Percentiles rank a stretch among this genome's conserved stretches.
Conservation (phyloP, 2,329 filamentous ascomycete species). For the Botrytis squamosa region DNA sequence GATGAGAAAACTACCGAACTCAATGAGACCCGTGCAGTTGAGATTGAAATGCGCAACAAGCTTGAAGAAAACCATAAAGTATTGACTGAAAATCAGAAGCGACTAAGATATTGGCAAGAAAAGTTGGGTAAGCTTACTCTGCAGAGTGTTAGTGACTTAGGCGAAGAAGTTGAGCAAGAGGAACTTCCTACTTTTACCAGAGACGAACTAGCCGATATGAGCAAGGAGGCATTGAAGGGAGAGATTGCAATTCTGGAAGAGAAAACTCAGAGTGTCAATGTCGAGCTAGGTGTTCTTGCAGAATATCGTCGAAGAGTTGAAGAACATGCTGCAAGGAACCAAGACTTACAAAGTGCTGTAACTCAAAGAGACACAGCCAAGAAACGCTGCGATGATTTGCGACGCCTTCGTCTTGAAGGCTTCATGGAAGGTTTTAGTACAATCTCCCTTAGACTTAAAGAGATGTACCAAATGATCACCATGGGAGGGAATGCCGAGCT, state of each 20-base stretch:
- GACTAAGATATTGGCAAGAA: slow-evolving; percentile 81
- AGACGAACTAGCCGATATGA: slow-evolving; percentile 65
- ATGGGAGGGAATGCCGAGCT: slow-evolving; percentile 99
- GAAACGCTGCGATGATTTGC: slow-evolving; percentile 87
- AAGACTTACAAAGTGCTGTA: slow-evolving; percentile 78
- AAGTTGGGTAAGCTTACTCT: slow-evolving; percentile 81
- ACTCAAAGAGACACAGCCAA: slow-evolving; percentile 80
- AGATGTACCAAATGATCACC: slow-evolving; percentile 99
- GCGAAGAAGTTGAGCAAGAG: slow-evolving; percentile 51
- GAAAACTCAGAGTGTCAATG: slow-evolving; percentile 78
- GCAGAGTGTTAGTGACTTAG: slow-evolving; percentile 75
- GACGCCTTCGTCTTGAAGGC: slow-evolving; percentile 84
- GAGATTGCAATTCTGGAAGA: slow-evolving; percentile 67
- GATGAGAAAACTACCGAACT: slow-evolving; percentile 83
- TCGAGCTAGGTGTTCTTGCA: slow-evolving; percentile 84
- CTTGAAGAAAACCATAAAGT: slow-evolving; percentile 94
- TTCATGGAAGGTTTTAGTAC: slow-evolving; percentile 98
- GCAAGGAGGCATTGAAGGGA: slow-evolving; percentile 63
- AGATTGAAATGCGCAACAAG: slow-evolving; percentile 98
- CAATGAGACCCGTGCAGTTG: slow-evolving; percentile 82
- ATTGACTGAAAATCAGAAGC: slow-evolving; percentile 80
- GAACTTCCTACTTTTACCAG: slow-evolving; percentile 76
- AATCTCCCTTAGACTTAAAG: slow-evolving; percentile 92
- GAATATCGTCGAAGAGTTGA: slow-evolving; percentile 86
- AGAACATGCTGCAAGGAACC: slow-evolving; percentile 77